These are phyloP conservation scores for Conringia planisiliqua DNA, from an alignment of 345 rosid species.

Conservation along the genomic window DNA sequence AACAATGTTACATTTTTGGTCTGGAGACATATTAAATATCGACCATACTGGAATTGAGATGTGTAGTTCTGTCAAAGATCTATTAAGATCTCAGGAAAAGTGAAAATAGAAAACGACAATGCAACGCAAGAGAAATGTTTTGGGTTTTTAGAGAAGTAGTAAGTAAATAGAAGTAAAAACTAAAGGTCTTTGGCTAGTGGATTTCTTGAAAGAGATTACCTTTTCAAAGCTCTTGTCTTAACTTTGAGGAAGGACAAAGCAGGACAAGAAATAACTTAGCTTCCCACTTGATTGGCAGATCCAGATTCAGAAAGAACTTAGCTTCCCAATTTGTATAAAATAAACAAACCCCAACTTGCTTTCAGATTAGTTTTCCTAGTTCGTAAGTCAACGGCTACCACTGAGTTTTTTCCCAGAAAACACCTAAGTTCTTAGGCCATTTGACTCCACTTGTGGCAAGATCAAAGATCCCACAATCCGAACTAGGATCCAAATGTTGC, in stretches of 20 bases:
- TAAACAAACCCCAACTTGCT: not conserved
- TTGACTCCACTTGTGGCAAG: no score
- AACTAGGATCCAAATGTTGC: no score
- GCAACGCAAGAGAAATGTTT: not conserved
- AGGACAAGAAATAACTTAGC: not conserved
- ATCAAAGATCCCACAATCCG: no score
- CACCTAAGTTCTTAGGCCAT: no score
- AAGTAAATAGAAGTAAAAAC: not conserved
- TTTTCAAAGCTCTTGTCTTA: not conserved
- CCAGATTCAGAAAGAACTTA: not conserved
- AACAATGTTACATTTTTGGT: not conserved
- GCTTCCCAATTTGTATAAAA: not conserved
- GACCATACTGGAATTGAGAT: not conserved
- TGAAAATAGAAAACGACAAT: not conserved
- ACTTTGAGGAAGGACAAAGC: not conserved
- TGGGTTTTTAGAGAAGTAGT: not conserved
- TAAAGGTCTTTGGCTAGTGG: not conserved
- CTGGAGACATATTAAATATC: not conserved
- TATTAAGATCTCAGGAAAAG: not conserved
- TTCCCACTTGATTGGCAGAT: not conserved
- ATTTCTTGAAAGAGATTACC: constrained; percentile 5
- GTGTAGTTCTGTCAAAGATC: not conserved
- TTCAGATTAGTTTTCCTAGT: not conserved
- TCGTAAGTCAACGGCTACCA: no score
- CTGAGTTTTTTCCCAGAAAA: no score